Base-by-base conservation (phyloP, 2,329 filamentous ascomycete species). In the Chaetomiaceae sp. region DNA sequence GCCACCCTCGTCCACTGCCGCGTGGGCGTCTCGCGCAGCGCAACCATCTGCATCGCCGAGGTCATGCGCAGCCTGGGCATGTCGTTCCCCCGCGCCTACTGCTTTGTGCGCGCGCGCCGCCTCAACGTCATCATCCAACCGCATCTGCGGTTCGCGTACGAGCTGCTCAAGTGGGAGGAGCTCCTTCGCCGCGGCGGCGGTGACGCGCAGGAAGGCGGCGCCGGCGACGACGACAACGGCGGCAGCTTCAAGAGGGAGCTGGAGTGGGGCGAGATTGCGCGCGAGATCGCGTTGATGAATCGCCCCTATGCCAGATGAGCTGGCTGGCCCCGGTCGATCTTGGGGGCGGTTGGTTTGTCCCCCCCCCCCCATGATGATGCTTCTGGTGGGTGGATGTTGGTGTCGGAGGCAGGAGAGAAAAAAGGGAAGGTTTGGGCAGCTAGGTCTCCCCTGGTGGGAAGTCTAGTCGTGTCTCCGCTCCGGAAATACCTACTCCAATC, bases 41-140 rank as follows among this genome's bases (percentile, higher is more conserved):
- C 94, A 11, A 99, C 92, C 1, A 96, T 99, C 57, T 97, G 94
- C 68, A 99, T 99, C 64, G 94, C 94, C n/a, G 91, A 97, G 70
- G 90, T 97, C 32, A 99, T 99, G 94, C 84, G 86, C 32, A 78
- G 86, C 23, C 71, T 90, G 62, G 78, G 82, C 20, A 73, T 96
- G 59, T 94, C 90, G 0, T 92, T 97, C 63, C 90, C 94, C 11
- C 81, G 89, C 51, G 94, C 94, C 54, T 99, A 99, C 70, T 97
- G 94, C 69, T 97, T 92, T 69, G 94, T 99, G 33, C 85, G 94
- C 29, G 94, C 94, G 18, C 82, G 94, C 48, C 80, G 94, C 56
- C 76, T 99, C 43, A 99, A 99, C 66, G 94, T 99, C 48, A 99
- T 99, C 59, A 97, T 99, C 59, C 94, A 99, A 69, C 94, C 94